phyloP scores from a whole-genome alignment of 768 basidiomycete genomes.

The Hypholoma sublateritium region DNA sequence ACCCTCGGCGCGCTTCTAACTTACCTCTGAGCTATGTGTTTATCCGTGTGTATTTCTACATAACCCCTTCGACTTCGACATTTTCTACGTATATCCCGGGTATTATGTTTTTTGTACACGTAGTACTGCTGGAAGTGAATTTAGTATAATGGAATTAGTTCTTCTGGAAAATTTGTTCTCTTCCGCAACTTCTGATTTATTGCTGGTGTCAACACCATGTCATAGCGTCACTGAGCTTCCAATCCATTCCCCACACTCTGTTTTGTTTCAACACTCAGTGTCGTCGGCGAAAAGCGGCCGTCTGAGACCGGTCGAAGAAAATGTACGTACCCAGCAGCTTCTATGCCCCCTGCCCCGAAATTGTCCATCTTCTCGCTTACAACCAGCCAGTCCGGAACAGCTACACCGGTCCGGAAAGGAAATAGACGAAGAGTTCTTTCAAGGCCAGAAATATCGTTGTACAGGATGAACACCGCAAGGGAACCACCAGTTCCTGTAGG shows the following conservation, averaged over 20 bases:
- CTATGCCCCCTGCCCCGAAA: conserved; percentile 69
- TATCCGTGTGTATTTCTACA: not conserved
- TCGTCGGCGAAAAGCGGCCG: not conserved
- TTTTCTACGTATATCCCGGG: not conserved
- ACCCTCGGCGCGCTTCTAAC: not conserved
- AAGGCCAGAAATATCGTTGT: conserved; percentile 53
- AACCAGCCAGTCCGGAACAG: conserved; percentile 78
- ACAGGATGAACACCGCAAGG: conserved; percentile 56
- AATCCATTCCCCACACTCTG: conserved; percentile 35
- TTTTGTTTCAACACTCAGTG: not conserved
- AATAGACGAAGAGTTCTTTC: conserved; percentile 75
- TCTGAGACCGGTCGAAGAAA: not conserved
- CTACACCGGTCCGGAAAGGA: conserved; percentile 80
- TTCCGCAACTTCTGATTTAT: not conserved
- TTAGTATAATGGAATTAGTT: not conserved
- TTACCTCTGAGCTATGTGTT: not conserved
- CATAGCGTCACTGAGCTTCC: conserved; percentile 47
- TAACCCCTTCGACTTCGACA: not conserved
- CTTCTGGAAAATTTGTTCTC: not conserved
- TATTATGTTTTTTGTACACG: not conserved
- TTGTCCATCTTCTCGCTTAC: conserved; percentile 50
- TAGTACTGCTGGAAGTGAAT: no score
- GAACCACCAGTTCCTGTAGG: conserved; percentile 31
- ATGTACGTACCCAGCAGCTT: conserved; percentile 69
- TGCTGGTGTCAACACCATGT: conserved; percentile 35